phyloP scores from a whole-genome alignment of 169 alveolate species.

The Plasmodium coatneyi region DNA sequence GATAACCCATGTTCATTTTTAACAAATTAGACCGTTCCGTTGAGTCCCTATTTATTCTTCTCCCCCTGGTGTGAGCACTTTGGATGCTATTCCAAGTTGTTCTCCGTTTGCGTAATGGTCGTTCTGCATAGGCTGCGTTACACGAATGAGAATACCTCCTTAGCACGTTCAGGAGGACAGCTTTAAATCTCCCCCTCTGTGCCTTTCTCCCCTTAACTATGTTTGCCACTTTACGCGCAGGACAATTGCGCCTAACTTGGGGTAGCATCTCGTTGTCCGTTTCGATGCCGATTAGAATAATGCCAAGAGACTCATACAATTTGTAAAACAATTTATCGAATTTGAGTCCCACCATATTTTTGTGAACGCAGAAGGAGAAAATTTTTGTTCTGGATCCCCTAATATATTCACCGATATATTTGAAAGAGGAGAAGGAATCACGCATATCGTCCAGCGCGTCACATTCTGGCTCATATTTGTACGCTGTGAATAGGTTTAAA shows the following conservation, averaged over 20 bases:
- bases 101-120: background rate
- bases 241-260: background rate
- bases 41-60: background rate
- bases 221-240: background rate
- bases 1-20: background rate
- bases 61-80: background rate
- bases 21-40: constrained; percentile 3
- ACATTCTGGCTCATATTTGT: constrained; percentile 21
- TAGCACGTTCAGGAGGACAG: constrained; percentile 22
- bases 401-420: constrained; percentile 35
- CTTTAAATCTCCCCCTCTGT: constrained; percentile 13
- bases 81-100: background rate
- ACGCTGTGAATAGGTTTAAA: constrained; percentile 62
- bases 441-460: background rate
- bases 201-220: constrained; percentile 7
- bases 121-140: background rate
- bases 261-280: background rate
- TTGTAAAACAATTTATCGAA: constrained; percentile 61
- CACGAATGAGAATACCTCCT: constrained; percentile 22
- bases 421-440: constrained; percentile 1
- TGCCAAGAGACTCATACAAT: constrained; percentile 63
- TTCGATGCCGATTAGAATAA: constrained; percentile 69
- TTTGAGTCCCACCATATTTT: constrained; percentile 68
- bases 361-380: constrained; percentile 54
- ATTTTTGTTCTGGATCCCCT: constrained; percentile 61